phyloP scores from a whole-genome alignment of 192 early-diverging fungal species.

The Entomortierella beljakovae region DNA sequence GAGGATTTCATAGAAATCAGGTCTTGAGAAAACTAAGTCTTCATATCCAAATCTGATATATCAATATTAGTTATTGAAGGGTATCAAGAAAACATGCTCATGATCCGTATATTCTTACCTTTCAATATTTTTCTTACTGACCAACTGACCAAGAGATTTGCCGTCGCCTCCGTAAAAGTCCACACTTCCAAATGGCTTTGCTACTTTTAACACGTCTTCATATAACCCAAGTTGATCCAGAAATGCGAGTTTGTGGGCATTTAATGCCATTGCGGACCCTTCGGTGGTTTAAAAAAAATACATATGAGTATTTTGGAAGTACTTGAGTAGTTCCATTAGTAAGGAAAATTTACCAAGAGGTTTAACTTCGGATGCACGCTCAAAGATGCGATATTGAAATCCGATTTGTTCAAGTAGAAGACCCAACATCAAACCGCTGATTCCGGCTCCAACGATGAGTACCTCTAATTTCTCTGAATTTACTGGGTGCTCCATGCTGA shows the following conservation, averaged over 20 bases:
- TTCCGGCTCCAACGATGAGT: constrained; percentile 6
- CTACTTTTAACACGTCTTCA: not conserved
- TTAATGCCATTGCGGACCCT: constrained; percentile 6
- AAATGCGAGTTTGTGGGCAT: not conserved
- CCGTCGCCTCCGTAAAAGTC: not conserved
- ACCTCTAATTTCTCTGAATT: not conserved
- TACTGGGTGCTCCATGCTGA: too few relatives aligned
- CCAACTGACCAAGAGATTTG: not conserved
- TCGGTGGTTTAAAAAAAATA: not conserved
- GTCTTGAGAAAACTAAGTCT: not conserved
- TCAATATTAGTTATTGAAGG: not conserved
- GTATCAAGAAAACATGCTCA: not conserved
- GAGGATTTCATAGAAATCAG: not conserved
- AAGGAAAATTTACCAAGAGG: not conserved
- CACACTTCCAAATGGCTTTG: not conserved
- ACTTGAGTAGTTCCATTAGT: too few relatives aligned
- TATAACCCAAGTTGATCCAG: constrained; percentile 8
- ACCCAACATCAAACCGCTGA: constrained; percentile 1
- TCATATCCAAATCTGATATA: not conserved
- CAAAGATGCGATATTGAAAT: constrained; percentile 4
- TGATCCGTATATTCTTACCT: not conserved
- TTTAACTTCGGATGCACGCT: not conserved
- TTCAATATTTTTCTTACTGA: not conserved
- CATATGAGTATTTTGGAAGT: not conserved
- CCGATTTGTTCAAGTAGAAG: not conserved